These are phyloP conservation scores for Penicillium nucicola DNA, from an alignment of 495 filamentous ascomycete genomes.

Conservation along the genomic window DNA sequence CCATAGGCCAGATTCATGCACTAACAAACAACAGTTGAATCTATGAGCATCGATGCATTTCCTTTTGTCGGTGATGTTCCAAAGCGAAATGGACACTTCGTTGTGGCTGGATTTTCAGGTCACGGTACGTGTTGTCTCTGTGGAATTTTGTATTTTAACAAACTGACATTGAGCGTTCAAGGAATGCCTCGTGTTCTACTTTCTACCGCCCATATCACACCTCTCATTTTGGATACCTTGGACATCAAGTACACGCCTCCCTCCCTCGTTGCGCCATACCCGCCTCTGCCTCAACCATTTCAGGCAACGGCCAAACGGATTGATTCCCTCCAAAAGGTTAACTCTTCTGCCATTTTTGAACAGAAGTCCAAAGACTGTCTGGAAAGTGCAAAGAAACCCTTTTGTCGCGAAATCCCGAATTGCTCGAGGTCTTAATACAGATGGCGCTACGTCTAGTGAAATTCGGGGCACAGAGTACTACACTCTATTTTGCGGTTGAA, in stretches of 20 bases:
- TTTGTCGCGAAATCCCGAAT: not conserved
- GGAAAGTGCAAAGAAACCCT: not conserved
- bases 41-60: not conserved
- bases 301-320: not conserved
- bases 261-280: not conserved
- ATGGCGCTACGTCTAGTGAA: no score
- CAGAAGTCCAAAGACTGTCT: not conserved
- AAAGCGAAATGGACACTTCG: not conserved
- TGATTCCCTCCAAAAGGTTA: not conserved
- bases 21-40: not conserved
- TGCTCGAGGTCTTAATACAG: not conserved
- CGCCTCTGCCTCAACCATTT: not conserved
- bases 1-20: not conserved
- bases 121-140: not conserved
- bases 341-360: not conserved
- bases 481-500: no score
- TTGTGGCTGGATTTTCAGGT: not conserved
- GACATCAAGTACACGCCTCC: not conserved
- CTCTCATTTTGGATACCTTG: not conserved
- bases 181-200: not conserved
- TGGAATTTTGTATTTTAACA: not conserved
- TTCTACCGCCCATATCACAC: not conserved
- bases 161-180: not conserved
- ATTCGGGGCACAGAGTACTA: no score
- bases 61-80: not conserved